A percentile compares a stretch with the other conserved stretches of the same genome.
phyloP scores from a whole-genome alignment of 164 flowering plant genomes.

The Houttuynia cordata region DNA sequence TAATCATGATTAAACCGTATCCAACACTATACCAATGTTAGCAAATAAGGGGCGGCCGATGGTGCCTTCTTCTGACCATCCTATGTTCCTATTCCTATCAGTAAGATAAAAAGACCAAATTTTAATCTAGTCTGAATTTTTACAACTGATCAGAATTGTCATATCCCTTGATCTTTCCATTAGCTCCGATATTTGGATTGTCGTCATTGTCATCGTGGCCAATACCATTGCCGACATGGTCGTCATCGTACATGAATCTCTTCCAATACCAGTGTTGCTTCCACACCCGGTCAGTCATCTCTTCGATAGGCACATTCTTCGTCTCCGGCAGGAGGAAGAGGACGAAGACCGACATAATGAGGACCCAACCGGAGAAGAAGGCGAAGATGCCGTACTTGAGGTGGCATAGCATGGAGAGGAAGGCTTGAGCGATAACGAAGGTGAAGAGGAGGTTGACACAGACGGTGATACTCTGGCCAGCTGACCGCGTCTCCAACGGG shows the following conservation, averaged over 20 bases:
- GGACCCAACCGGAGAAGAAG: slow-evolving; percentile 59
- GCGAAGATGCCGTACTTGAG: slow-evolving; percentile 50
- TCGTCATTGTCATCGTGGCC: background rate
- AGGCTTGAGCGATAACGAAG: slow-evolving; percentile 60
- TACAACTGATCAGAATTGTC: slow-evolving; percentile 32
- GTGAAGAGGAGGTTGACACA: slow-evolving; percentile 65
- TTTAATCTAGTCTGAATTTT: slow-evolving; percentile 1
- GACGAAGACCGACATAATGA: slow-evolving; percentile 36
- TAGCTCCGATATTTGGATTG: background rate
- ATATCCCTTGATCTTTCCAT: slow-evolving; percentile 20
- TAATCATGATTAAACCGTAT: too few relatives aligned
- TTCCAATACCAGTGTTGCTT: slow-evolving; percentile 43
- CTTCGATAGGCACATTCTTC: slow-evolving; percentile 39
- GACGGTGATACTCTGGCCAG: slow-evolving; percentile 58
- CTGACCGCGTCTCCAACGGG: slow-evolving; percentile 46
- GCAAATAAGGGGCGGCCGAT: too few relatives aligned
- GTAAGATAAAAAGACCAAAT: too few relatives aligned
- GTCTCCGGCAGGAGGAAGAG: slow-evolving; percentile 48
- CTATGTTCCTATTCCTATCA: too few relatives aligned
- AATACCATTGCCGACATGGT: background rate
- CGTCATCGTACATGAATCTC: slow-evolving; percentile 23
- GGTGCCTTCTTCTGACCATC: too few relatives aligned
- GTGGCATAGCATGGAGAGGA: slow-evolving; percentile 60
- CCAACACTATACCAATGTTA: too few relatives aligned
- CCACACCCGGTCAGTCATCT: slow-evolving; percentile 45